These are phyloP conservation scores for Rhynchospora tenuis DNA, from an alignment of 176 grass and related monocot species.

Conservation along the genomic window DNA sequence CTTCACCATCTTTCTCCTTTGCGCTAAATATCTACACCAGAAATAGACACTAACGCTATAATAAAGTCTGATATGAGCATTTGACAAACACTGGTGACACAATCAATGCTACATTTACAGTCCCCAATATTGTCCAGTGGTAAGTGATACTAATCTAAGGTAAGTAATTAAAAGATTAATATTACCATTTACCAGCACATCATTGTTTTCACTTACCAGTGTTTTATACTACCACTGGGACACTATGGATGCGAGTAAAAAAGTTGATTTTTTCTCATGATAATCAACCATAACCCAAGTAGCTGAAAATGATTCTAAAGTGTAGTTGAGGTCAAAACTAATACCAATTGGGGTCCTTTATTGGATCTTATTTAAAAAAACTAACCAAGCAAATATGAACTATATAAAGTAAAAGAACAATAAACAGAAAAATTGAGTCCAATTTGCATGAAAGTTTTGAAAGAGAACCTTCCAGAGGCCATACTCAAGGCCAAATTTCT, in stretches of 20 bases:
- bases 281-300: background rate
- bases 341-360: background rate
- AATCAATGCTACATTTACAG: background rate
- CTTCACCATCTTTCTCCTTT: conserved; percentile 37
- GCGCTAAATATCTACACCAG: conserved; percentile 74
- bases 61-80: background rate
- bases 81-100: background rate
- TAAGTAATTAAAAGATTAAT: background rate
- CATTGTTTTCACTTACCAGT: background rate
- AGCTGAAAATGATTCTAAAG: background rate
- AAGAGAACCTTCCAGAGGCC: conserved; percentile 75
- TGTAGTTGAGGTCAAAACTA: background rate
- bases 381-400: background rate
- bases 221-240: background rate
- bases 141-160: background rate
- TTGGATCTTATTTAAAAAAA: background rate
- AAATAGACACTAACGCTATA: background rate
- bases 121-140: background rate
- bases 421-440: background rate
- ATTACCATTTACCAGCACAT: background rate
- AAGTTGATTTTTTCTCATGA: background rate
- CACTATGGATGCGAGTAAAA: background rate
- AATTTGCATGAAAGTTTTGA: background rate
- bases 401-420: background rate
- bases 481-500: conserved; percentile 91